Evolutionary conservation across 148 eudicot genomes (phyloP).

Genomic region (Suaeda aralocaspica): DNA sequence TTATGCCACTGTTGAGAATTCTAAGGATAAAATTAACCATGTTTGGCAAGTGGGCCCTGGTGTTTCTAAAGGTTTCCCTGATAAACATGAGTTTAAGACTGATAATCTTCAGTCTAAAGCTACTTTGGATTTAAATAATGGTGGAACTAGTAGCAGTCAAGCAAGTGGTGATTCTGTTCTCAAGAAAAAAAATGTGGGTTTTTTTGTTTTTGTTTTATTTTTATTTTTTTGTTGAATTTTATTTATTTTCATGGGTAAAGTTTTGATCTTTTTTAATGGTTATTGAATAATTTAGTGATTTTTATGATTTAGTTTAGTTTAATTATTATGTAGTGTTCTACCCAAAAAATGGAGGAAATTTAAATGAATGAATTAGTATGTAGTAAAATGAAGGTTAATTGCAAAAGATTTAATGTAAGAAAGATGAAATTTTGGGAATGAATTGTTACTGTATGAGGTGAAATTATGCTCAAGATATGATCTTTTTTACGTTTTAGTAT

Average conservation of each 20-base stretch:
- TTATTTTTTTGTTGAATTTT: constrained; percentile 9
- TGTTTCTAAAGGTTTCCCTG: constrained; percentile 38
- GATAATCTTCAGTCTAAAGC: constrained; percentile 52
- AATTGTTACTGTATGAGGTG: too few species aligned
- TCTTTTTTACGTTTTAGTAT: too few species aligned
- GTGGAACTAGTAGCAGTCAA: constrained; percentile 12
- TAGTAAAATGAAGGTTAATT: too few species aligned
- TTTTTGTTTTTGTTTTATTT: constrained; percentile 11
- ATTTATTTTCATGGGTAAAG: background rate
- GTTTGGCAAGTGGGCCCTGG: constrained; percentile 76
- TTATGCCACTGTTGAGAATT: constrained; percentile 38
- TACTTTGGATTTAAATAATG: constrained; percentile 41
- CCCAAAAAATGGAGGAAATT: too few species aligned
- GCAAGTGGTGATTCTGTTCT: constrained; percentile 11
- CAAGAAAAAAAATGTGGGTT: constrained; percentile 62
- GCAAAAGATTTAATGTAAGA: too few species aligned
- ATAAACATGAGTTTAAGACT: constrained; percentile 39
- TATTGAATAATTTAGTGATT: too few species aligned
- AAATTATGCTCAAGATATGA: too few species aligned
- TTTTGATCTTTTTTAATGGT: background rate
- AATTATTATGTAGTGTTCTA: too few species aligned
- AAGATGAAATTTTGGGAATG: too few species aligned
- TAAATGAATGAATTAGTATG: too few species aligned
- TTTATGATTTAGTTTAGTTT: too few species aligned
- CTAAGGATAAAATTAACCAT: constrained; percentile 40